Base-by-base conservation (phyloP, 2,329 filamentous ascomycete genomes). In the Scolecobasidium constrictum region DNA sequence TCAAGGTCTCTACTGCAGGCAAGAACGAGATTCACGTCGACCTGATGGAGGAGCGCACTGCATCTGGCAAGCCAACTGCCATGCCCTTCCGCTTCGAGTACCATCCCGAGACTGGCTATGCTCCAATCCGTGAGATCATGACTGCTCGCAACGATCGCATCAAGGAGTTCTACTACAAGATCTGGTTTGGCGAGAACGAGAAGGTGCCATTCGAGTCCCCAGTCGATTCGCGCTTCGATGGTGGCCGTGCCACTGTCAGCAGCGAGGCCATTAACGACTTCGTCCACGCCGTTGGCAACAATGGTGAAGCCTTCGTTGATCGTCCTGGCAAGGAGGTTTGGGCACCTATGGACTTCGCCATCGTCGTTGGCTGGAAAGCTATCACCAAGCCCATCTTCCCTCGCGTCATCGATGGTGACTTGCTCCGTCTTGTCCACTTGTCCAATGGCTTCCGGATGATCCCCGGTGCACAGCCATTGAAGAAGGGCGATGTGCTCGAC, bases 341-440 rank as follows among this genome's bases (percentile, higher is more conserved):
- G 53, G 92, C 92, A 5, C 92, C 93, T 22, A 98, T 98, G 92
- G 92, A 98, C 64, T 98, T 94, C 56, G 88, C 88, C 51, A 94
- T 95, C 51, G 88, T 95, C n/a, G 83, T 93, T 40, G 88, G 88
- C 48, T 95, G 88, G 88, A 96, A 98, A 69, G 92, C 92, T 35
- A 98, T 98, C 57, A 98, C 88, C 9, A 96, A 96, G 74, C 92
- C 92, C 12, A 98, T 98, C 63, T 98, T 98, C 75, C 92, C 92
- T 50, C 81, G 87, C 52, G 86, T 80, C 48, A 96, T 98, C 54
- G 92, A 98, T 53, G 92, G 93, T 50, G 92, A 98, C 59, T 71
- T 98, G 42, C 74, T 98, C 48, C 95, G 94, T 68, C 78, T 98
- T 42, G 90, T 98, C 11, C 92, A 98, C 66, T 68, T 98, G 48